Conservation (phyloP, 1,284 basidiomycete genomes). For the Schizopora paradoxa region DNA sequence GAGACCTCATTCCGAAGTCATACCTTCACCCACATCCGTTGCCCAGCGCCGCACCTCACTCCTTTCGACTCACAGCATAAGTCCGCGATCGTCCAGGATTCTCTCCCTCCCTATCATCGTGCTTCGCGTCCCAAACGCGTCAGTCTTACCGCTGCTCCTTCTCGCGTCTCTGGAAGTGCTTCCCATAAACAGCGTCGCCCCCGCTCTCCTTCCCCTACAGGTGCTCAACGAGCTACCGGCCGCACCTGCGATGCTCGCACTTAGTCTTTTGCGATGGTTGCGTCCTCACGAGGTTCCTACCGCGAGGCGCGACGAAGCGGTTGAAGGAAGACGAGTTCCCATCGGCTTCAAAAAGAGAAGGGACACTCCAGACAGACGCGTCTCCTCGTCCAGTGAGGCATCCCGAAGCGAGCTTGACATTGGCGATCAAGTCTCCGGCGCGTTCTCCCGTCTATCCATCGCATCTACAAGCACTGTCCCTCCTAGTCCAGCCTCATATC, state of each 20-base stretch:
- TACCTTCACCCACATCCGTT: conserved; percentile 11
- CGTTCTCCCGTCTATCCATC: no score
- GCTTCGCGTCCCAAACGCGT: conserved; percentile 27
- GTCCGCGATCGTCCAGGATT: conserved; percentile 15
- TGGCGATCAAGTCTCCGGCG: no score
- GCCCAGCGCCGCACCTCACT: conserved; percentile 3
- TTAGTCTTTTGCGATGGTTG: conserved; percentile 8
- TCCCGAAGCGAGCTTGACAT: no score
- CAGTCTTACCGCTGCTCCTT: conserved; percentile 28
- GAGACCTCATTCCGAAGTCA: conserved; percentile 12
- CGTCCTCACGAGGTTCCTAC: not conserved
- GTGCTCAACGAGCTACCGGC: conserved; percentile 15
- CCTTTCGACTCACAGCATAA: conserved; percentile 8
- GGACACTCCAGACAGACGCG: no score
- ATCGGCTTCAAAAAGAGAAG: no score
- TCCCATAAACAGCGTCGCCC: conserved; percentile 21
- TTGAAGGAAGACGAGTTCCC: no score
- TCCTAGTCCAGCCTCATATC: no score
- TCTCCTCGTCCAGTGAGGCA: no score
- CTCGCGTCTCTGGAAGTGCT: conserved; percentile 27
- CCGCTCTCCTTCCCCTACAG: conserved; percentile 13
- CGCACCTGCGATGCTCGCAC: conserved; percentile 10
- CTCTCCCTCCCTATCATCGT: conserved; percentile 28
- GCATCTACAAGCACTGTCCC: no score
- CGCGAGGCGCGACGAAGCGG: not conserved